Evolutionary conservation across 768 basidiomycete genomes (phyloP), one percentile per base, ranked within the genome.

Genomic region (Lactarius hengduanensis): DNA sequence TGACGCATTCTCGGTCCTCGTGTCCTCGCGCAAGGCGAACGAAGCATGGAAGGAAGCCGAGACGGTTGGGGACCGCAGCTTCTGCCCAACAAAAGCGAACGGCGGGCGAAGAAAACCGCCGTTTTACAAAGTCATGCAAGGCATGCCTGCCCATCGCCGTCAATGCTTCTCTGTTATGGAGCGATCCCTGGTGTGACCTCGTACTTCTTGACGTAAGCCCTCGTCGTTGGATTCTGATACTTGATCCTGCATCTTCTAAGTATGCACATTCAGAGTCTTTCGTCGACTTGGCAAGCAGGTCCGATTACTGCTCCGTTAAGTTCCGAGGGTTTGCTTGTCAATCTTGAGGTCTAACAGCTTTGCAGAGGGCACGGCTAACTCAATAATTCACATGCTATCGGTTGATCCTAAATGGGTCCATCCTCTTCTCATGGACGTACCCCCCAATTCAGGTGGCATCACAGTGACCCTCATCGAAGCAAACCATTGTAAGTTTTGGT

Each of bases 71-170:
- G 80, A 82, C 66, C 79, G 77, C 30, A 78, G 76, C 56, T 81
- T 80, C 66, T 80, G 79, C 18, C 75, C 80, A 2, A 80, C 76
- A 8, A 84, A 84, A 63, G 76, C 76, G 18, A 83, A 81, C 43
- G 80, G 81, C 34, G 78, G 80, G 34, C 82, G 91, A 34, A 79
- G 91, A 65, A 87, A 85, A 66, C 92, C 95, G 0, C 97, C 97
- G 0, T 98, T 98, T 74, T 98, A 96, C 78, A 99, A 98, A 78
- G 84, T 94, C 28, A 75, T 98, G 71, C 91, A 93, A 71, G 97
- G 97, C 1, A 97, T 98, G 95, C 94, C 96, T 98, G 95, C 94
- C 96, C 10, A 91, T 99, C 30, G 94, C 96, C 18, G 97, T 99
- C 0, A 97, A 99, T 74, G 97, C 96, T 1, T 99, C 26, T 99